phyloP scores from a whole-genome alignment of 2,329 filamentous ascomycete species.

The Plenodomus biglobosus region DNA sequence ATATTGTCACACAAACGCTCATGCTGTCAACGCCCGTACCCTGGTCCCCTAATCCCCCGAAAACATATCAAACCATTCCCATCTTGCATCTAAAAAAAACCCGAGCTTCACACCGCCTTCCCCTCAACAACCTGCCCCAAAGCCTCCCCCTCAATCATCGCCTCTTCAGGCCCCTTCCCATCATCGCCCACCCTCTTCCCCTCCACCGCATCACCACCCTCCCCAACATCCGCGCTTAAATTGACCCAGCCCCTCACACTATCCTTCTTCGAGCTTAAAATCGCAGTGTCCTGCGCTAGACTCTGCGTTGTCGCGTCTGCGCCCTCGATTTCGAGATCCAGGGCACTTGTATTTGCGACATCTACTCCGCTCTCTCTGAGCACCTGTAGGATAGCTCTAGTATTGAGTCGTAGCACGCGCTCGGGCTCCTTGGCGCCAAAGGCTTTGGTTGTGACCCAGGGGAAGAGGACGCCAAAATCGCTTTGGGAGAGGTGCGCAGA shows the following conservation, averaged over 20 bases:
- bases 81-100: no score
- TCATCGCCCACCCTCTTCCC: constrained; percentile 7
- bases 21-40: no score
- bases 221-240: constrained; percentile 15
- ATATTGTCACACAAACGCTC: no score
- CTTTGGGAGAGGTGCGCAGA: constrained; percentile 82
- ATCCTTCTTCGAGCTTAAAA: constrained; percentile 31
- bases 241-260: constrained; percentile 42
- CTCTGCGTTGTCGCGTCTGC: constrained; percentile 7
- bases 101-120: no score
- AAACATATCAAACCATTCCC: no score
- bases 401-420: constrained; percentile 78
- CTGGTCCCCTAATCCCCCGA: no score
- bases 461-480: constrained; percentile 82
- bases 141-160: constrained; percentile 40
- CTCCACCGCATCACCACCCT: not conserved
- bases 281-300: constrained; percentile 32
- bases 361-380: constrained; percentile 51
- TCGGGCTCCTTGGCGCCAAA: constrained; percentile 67
- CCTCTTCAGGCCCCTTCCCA: constrained; percentile 26
- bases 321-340: constrained; percentile 45
- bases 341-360: constrained; percentile 45
- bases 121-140: constrained; percentile 37
- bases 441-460: constrained; percentile 59
- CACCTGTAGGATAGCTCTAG: constrained; percentile 78